Base-by-base conservation (phyloP, 306 rosid species). In the Gastrolobium villosum region DNA sequence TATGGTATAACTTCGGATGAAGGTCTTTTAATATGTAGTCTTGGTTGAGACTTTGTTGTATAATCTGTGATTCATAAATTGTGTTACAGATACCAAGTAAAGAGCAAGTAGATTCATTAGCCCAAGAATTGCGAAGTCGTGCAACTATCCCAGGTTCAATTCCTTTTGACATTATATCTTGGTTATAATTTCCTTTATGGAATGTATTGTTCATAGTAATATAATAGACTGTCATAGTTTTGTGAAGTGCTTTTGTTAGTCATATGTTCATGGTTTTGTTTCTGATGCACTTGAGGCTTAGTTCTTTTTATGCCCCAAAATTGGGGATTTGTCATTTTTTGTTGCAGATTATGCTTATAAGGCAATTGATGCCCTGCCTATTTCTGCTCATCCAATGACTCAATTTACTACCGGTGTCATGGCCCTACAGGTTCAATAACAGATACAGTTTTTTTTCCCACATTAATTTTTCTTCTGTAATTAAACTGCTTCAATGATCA, bases 301-400 rank as follows among this genome's bases (percentile, higher is more conserved):
- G 62, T 40, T 78, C 64, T 35, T 74, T 35, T 50, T 7, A 64
- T 74, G 79, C 70, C 65, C 36, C 40, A 32, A 52, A 69, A 69
- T 46, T 68, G 62, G 66, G 82, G 52, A 65, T 62, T 70, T 72
- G 44, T 80, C 32, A 32, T 82, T 81, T 45, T 60, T 81, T 63
- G n/a, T 82, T 85, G 84, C 91, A 96, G 98, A 91, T 78, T 89
- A 89, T 91, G 99, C 82, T 45, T 91, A 79, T 80, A 93, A 91
- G 86, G 94, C 97, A 64, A 93, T 96, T 52, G 96, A 96, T 87
- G 97, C 98, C 48, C 91, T 96, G 57, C 98, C 98, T 68, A 76
- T 82, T 74, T 80, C 89, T 66, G 84, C 98, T 81, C 99, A 96
- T 82, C 96, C 99, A 15, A 96, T 96, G 99, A 96, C 99, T 80